Conservation (phyloP, 306 rosid genomes). For the Sindora glabra region DNA sequence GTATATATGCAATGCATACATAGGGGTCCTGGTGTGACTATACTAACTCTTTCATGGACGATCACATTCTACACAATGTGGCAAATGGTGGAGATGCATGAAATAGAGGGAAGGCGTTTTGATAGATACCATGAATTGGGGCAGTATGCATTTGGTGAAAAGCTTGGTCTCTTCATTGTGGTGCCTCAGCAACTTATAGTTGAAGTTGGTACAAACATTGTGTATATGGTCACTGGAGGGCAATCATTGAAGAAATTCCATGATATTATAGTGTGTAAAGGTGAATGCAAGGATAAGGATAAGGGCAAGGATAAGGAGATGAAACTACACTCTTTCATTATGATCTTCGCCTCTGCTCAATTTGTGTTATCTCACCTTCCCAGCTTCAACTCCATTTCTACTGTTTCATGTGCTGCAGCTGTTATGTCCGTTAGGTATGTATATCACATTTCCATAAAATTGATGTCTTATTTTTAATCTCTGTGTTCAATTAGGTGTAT, state of each 20-base stretch:
- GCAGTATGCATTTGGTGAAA: constrained; percentile 69
- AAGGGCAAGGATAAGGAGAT: constrained; percentile 29
- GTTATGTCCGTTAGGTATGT: constrained; percentile 75
- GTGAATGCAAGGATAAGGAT: too few relatives aligned
- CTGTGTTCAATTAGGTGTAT: too few relatives aligned
- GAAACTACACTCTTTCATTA: constrained; percentile 54
- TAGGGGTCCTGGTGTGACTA: constrained; percentile 71
- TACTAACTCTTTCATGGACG: constrained; percentile 53
- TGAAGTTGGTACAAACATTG: constrained; percentile 51
- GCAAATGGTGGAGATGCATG: constrained; percentile 91
- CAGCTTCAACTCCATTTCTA: constrained; percentile 57
- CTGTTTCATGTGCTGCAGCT: constrained; percentile 66
- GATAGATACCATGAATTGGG: constrained; percentile 77
- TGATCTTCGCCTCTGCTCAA: constrained; percentile 75
- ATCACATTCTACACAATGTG: constrained; percentile 61
- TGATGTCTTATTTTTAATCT: too few relatives aligned
- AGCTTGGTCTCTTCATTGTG: constrained; percentile 67
- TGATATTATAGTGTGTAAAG: constrained; percentile 26
- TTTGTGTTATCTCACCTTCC: constrained; percentile 72
- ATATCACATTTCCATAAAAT: neutral
- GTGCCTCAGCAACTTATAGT: constrained; percentile 71
- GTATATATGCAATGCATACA: too few relatives aligned
- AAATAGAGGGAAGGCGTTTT: constrained; percentile 67
- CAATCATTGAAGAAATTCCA: constrained; percentile 58
- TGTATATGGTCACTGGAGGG: constrained; percentile 77